Evolutionary conservation across 257 asterid species (phyloP).

Genomic region (Scutellaria baicalensis): DNA sequence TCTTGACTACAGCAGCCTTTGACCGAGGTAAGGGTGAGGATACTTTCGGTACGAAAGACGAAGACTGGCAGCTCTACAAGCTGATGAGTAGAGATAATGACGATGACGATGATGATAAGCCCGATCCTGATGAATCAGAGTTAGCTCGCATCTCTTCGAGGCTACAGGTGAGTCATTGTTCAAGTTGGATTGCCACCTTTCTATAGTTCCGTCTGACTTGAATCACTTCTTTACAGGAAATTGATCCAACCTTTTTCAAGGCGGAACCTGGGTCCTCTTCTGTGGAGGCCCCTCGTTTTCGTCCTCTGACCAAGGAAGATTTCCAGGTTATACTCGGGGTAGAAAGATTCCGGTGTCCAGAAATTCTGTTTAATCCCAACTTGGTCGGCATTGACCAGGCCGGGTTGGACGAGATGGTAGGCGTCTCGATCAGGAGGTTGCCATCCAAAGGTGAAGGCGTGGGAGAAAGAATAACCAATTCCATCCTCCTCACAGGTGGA

Average conservation of each 20-base stretch:
- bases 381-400: constrained; percentile 84
- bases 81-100: constrained; percentile 90
- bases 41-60: constrained; percentile 87
- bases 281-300: constrained; percentile 62
- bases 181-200: not conserved
- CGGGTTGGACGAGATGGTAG: constrained; percentile 90
- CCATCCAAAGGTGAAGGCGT: constrained; percentile 26
- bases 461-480: constrained; percentile 60
- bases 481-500: constrained; percentile 88
- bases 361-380: constrained; percentile 72
- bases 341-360: constrained; percentile 94
- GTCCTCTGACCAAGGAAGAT: constrained; percentile 85
- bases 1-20: constrained; percentile 96
- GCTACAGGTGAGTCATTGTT: constrained; percentile 50
- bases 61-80: constrained; percentile 99
- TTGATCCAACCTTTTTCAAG: constrained; percentile 76
- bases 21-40: constrained; percentile 99
- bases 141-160: constrained; percentile 76
- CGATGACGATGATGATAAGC: constrained; percentile 80
- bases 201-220: not conserved
- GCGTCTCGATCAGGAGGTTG: constrained; percentile 62
- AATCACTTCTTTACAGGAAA: constrained; percentile 48
- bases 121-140: constrained; percentile 77
- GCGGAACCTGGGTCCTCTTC: constrained; percentile 56
- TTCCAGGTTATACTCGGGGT: constrained; percentile 79